These are phyloP conservation scores for Pezicula radicicola DNA, from an alignment of 2,329 filamentous ascomycete genomes.

Conservation along the genomic window DNA sequence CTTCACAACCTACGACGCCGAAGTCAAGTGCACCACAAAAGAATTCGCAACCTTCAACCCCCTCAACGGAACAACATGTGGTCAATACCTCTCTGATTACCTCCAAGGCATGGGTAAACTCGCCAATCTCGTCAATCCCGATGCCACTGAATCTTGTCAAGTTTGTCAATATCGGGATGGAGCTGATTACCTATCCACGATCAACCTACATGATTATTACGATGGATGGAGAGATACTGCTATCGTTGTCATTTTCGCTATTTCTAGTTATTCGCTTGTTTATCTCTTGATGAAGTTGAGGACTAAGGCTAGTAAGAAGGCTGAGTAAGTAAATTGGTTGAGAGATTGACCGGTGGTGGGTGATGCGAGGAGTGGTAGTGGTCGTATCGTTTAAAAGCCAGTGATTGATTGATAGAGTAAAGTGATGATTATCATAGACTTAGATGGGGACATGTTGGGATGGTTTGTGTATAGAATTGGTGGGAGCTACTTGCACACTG, in stretches of 20 bases:
- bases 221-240: conserved; percentile 66
- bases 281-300: conserved; percentile 46
- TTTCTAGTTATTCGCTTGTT: conserved; percentile 38
- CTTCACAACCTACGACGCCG: conserved; percentile 53
- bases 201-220: conserved; percentile 59
- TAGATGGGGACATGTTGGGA: no score
- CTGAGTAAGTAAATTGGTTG: conserved; percentile 14
- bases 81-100: conserved; percentile 53
- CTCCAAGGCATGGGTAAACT: conserved; percentile 41
- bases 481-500: no score
- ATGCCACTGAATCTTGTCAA: conserved; percentile 50
- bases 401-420: no score
- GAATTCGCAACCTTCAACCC: conserved; percentile 45
- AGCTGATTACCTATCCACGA: conserved; percentile 53
- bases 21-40: conserved; percentile 42
- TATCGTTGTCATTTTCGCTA: conserved; percentile 40
- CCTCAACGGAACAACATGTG: conserved; percentile 47
- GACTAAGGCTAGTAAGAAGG: conserved; percentile 44
- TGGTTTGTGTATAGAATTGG: no score
- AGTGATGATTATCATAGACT: no score
- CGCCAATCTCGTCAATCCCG: conserved; percentile 56
- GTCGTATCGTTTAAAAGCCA: no score
- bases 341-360: no score
- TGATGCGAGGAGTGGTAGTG: no score
- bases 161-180: conserved; percentile 60